phyloP scores from a whole-genome alignment of 169 alveolate species.

The Cryptosporidium ryanae region DNA sequence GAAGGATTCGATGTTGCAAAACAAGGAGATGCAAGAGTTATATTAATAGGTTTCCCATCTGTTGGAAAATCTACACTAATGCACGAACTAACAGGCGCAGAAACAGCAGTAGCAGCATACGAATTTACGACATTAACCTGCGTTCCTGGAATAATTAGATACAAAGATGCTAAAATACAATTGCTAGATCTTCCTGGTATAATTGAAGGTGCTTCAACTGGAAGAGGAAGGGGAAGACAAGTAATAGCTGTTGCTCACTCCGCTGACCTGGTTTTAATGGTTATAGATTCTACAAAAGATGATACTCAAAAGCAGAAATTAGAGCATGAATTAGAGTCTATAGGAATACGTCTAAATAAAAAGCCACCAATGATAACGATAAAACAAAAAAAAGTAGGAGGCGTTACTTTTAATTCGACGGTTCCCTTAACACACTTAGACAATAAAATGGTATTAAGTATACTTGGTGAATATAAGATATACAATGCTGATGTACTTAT shows the following conservation, averaged over 20 bases:
- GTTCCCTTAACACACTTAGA: conserved; percentile 85
- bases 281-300: conserved; percentile 82
- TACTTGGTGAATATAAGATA: conserved; percentile 87
- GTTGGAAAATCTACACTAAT: conserved; percentile 90
- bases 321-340: conserved; percentile 86
- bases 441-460: conserved; percentile 85
- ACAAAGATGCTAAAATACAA: conserved; percentile 92
- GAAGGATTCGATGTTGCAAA: conserved; percentile 92
- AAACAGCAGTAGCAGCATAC: conserved; percentile 88
- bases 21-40: conserved; percentile 91
- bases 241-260: conserved; percentile 92
- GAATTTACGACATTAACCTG: conserved; percentile 92
- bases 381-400: conserved; percentile 86
- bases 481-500: conserved; percentile 87
- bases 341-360: conserved; percentile 89
- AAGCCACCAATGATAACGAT: conserved; percentile 86
- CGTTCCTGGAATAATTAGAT: conserved; percentile 88
- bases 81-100: conserved; percentile 85
- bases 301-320: conserved; percentile 85
- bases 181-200: conserved; percentile 95
- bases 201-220: conserved; percentile 96
- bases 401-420: conserved; percentile 85
- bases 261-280: conserved; percentile 87
- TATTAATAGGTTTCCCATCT: conserved; percentile 92
- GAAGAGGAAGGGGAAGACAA: conserved; percentile 96